Evolutionary conservation across 176 grass and related monocot species (phyloP), one percentile per base, ranked within the genome.

Genomic region (Leersia perrieri): DNA sequence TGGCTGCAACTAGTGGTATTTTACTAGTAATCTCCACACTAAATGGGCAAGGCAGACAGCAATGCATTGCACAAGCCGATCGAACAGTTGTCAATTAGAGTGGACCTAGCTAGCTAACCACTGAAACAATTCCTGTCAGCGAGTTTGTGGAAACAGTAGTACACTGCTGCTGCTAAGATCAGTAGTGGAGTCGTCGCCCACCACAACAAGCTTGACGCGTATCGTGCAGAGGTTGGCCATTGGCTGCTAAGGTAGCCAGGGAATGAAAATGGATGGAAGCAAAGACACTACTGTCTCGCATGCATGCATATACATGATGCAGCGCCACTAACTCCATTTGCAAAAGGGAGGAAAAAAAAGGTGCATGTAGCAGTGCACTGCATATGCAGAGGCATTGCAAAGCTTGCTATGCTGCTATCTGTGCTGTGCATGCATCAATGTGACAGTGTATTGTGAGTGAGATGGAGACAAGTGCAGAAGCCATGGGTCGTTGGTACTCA

Each of bases 381-480:
- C n/a, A n/a, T n/a, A n/a, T n/a, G 49, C 47, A 53, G 47, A 53
- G 47, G 44, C 44, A 47, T 47, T 16, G 1, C 47, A 18, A 53
- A 47, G 44, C 44, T 47, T 0, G 44, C 1, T 47, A 53, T n/a
- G n/a, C n/a, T n/a, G 49, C 49, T n/a, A 53, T 4, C 20, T 53
- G 18, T 22, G 49, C 18, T n/a, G 49, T 49, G 27, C 18, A 22
- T 57, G n/a, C n/a, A n/a, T n/a, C n/a, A n/a, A n/a, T n/a, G n/a
- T n/a, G n/a, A n/a, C 9, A 6, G 12, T 15, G 44, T 47, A 8
- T 20, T 5, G 72, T 14, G 72, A 26, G 47, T 2, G n/a, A 26
- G 63, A 16, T 7, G 20, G 68, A 72, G 80, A 82, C 80, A 13
- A 16, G n/a, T 2, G 47, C 49, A n/a, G 36, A 80, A 38, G 70